Conservation (phyloP, 106 monocot species). For the Agapanthus africanus region DNA sequence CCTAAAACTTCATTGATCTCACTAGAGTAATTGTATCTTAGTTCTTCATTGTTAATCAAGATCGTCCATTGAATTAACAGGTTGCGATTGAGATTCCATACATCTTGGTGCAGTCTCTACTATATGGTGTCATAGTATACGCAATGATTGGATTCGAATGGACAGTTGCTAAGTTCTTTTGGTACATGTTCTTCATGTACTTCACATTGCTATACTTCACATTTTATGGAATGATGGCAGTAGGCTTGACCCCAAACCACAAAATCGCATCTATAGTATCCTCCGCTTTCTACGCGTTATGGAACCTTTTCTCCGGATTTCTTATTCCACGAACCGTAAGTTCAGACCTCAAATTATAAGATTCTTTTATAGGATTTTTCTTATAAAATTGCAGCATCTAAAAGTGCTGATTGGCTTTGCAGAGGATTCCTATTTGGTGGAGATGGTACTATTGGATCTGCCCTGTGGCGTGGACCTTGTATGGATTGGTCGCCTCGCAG, state of each 20-base stretch:
- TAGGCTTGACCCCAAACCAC: slow-evolving; percentile 71
- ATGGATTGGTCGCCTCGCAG: slow-evolving; percentile 71
- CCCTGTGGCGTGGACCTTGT: slow-evolving; percentile 66
- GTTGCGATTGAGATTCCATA: slow-evolving; percentile 52
- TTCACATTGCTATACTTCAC: slow-evolving; percentile 17
- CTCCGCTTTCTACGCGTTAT: slow-evolving; percentile 55
- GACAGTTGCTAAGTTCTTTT: slow-evolving; percentile 14
- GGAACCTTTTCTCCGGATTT: slow-evolving; percentile 81
- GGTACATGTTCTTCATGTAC: slow-evolving; percentile 19
- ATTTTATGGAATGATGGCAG: slow-evolving; percentile 55
- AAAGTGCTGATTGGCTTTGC: slow-evolving; percentile 1
- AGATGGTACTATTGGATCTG: slow-evolving; percentile 87
- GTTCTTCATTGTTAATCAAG: too few species aligned
- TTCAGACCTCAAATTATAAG: background rate
- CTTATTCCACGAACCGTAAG: slow-evolving; percentile 61
- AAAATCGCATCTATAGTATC: slow-evolving; percentile 65
- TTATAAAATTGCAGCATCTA: background rate
- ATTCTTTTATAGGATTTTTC: background rate
- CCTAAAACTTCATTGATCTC: background rate
- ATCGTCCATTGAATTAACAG: slow-evolving; percentile 20
- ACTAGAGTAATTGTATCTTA: background rate
- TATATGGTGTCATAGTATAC: slow-evolving; percentile 26
- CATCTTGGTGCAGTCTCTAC: slow-evolving; percentile 27
- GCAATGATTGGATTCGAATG: slow-evolving; percentile 23
- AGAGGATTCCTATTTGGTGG: slow-evolving; percentile 94